phyloP scores from a whole-genome alignment of 2,329 filamentous ascomycete genomes.

The Lachnellula hyalina region DNA sequence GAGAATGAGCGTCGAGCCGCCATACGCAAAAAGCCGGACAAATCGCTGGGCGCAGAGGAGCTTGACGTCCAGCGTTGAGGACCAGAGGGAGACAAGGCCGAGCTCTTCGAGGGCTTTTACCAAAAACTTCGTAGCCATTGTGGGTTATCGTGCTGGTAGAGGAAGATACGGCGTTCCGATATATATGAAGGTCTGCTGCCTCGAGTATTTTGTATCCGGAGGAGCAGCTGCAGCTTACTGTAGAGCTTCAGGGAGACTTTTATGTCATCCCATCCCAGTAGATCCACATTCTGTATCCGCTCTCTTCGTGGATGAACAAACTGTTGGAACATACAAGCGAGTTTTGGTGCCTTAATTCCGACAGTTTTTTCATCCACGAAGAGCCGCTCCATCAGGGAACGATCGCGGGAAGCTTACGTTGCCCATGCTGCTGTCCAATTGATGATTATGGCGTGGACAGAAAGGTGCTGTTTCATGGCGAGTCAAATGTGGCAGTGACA shows the following conservation, averaged over 20 bases:
- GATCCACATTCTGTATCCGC: not conserved
- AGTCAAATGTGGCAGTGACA: too few species aligned
- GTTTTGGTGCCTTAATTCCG: too few species aligned
- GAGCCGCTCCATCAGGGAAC: not conserved
- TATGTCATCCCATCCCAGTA: not conserved
- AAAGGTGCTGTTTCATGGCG: too few species aligned
- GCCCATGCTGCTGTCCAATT: not conserved
- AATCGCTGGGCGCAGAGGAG: constrained; percentile 55
- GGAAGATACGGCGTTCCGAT: not conserved
- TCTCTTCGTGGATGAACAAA: too few species aligned
- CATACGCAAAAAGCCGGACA: constrained; percentile 59
- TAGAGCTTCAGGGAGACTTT: not conserved
- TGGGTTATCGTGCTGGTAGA: not conserved
- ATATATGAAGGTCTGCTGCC: not conserved
- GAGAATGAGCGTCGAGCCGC: constrained; percentile 51
- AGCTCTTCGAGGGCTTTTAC: constrained; percentile 34
- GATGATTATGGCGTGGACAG: too few species aligned
- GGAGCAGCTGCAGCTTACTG: too few species aligned
- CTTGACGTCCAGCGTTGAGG: constrained; percentile 45
- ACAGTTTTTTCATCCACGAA: too few species aligned
- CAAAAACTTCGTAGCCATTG: constrained; percentile 21
- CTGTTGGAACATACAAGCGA: too few species aligned
- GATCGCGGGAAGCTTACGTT: not conserved
- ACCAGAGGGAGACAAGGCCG: constrained; percentile 40
- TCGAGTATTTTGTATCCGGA: not conserved